A percentile compares a stretch with the other conserved stretches of the same genome.
Conservation (phyloP, 2,329 filamentous ascomycete species). For the Arthroderma sp. region DNA sequence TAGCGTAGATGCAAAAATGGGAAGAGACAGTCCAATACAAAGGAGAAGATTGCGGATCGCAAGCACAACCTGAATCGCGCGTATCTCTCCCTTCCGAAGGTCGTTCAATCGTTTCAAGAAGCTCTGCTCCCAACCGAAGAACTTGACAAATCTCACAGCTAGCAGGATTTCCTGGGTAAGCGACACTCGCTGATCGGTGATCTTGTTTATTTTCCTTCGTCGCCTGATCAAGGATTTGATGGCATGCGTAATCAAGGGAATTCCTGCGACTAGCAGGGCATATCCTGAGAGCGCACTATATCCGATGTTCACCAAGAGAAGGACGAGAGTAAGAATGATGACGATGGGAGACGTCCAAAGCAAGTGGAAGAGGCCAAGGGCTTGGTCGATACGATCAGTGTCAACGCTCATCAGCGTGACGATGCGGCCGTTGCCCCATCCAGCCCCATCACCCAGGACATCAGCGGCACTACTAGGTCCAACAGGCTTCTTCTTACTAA, state of each 20-base stretch:
- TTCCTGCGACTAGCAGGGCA: conserved; percentile 62
- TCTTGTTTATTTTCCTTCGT: conserved; percentile 72
- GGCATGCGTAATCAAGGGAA: conserved; percentile 65
- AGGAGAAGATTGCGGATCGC: conserved; percentile 76
- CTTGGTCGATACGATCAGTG: conserved; percentile 83
- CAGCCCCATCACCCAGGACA: conserved; percentile 56
- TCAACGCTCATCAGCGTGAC: conserved; percentile 92
- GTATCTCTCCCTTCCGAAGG: conserved; percentile 65
- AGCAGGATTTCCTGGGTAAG: conserved; percentile 86
- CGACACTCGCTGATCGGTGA: conserved; percentile 84
- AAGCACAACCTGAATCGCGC: conserved; percentile 70
- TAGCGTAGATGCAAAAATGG: conserved; percentile 90
- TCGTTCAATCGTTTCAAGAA: conserved; percentile 66
- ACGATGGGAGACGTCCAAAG: conserved; percentile 76
- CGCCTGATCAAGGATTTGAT: conserved; percentile 66
- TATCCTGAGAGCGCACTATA: conserved; percentile 88
- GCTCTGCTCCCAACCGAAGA: conserved; percentile 85
- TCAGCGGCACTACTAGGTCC: conserved; percentile 27
- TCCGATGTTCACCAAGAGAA: conserved; percentile 74
- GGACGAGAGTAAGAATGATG: conserved; percentile 62
- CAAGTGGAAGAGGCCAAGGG: conserved; percentile 79
- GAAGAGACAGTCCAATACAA: conserved; percentile 68
- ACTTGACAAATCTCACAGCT: conserved; percentile 90
- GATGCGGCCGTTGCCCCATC: conserved; percentile 87
- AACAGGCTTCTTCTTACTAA: conserved; percentile 23